A percentile compares a stretch with the other conserved stretches of the same genome.
phyloP scores from a whole-genome alignment of 805 yeast genomes.

The Jamesozyma piceae region DNA sequence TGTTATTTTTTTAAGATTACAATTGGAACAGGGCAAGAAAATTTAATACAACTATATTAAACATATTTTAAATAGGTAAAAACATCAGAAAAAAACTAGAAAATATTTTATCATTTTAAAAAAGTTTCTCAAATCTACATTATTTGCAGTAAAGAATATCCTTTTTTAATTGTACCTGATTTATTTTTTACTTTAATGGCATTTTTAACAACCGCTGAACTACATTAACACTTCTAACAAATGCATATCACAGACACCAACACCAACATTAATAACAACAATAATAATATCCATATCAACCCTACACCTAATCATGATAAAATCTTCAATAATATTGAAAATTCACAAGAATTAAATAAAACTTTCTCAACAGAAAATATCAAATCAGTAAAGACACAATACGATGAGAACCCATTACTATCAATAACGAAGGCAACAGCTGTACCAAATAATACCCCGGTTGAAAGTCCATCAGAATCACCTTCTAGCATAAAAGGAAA shows the following conservation, averaged over 20 bases:
- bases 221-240: background rate
- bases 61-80: too few relatives aligned
- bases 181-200: background rate
- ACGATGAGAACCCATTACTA: conserved; percentile 14
- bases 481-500: background rate
- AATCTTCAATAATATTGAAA: background rate
- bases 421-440: conserved; percentile 15
- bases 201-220: background rate
- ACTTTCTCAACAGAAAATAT: conserved; percentile 8
- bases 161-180: background rate
- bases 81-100: too few relatives aligned
- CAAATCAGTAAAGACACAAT: conserved; percentile 11
- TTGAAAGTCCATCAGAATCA: conserved; percentile 13
- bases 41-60: too few relatives aligned
- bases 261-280: background rate
- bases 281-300: background rate
- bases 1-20: too few relatives aligned
- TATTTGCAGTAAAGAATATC: too few relatives aligned
- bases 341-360: background rate
- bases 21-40: too few relatives aligned
- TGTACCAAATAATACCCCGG: conserved; percentile 27
- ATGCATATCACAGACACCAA: background rate
- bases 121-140: too few relatives aligned
- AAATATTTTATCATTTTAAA: too few relatives aligned
- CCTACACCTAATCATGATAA: background rate